phyloP scores from a whole-genome alignment of 2,329 filamentous ascomycete species.

The Camptophora hylomeconis region DNA sequence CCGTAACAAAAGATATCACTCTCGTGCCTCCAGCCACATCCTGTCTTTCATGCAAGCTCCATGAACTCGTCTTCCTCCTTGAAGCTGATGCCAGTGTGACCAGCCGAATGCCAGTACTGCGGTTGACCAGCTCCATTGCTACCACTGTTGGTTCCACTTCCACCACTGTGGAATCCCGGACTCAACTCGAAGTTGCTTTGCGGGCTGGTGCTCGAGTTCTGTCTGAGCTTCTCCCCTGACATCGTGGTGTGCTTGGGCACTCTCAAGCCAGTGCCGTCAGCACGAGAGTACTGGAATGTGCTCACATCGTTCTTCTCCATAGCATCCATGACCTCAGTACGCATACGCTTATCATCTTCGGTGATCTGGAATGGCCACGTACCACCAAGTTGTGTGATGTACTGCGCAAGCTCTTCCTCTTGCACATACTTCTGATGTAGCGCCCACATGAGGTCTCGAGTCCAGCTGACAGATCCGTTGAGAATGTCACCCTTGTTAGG shows the following conservation, averaged over 20 bases:
- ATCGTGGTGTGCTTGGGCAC: slow-evolving; percentile 91
- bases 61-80: slow-evolving; percentile 92
- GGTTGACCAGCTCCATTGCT: slow-evolving; percentile 30
- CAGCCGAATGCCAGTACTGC: slow-evolving; percentile 39
- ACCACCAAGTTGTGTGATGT: slow-evolving; percentile 59
- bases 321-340: slow-evolving; percentile 77
- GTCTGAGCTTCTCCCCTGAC: slow-evolving; percentile 60
- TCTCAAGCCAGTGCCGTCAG: slow-evolving; percentile 68
- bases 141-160: slow-evolving; percentile 44
- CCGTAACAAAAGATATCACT: no score
- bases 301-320: slow-evolving; percentile 65
- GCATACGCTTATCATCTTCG: slow-evolving; percentile 93
- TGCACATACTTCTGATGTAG: slow-evolving; percentile 78
- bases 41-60: slow-evolving; percentile 50
- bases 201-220: slow-evolving; percentile 36
- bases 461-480: slow-evolving; percentile 95
- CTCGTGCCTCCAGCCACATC: no score
- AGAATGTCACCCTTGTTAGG: slow-evolving; percentile 98
- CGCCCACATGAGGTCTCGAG: slow-evolving; percentile 94
- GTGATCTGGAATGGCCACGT: slow-evolving; percentile 68
- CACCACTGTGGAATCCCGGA: slow-evolving; percentile 58
- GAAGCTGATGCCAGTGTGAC: slow-evolving; percentile 54
- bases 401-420: slow-evolving; percentile 72
- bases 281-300: slow-evolving; percentile 74
- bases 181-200: slow-evolving; percentile 49